Evolutionary conservation across 2,329 filamentous ascomycete genomes (phyloP), one percentile per base, ranked within the genome.

Genomic region (Aureobasidium sp.): DNA sequence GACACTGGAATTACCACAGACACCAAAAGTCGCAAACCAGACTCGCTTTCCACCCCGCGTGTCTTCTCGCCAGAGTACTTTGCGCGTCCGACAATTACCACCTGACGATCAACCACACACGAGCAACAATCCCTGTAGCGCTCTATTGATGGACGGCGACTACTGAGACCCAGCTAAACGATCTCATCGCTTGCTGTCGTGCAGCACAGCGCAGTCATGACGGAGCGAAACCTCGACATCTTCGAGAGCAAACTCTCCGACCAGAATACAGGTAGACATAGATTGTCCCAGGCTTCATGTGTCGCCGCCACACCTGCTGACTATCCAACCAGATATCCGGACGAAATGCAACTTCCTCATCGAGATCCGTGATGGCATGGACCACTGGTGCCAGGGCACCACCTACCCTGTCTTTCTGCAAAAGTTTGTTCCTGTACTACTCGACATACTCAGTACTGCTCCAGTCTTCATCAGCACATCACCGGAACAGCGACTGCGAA

Each of bases 401-500:
- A 86, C 86, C 69, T 99, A 97, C 73, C 77, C 84, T 32, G 81
- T 83, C 55, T 97, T 99, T 73, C 81, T 99, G 63, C 85, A 90
- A 71, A 90, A 90, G 75, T 81, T 97, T 69, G 88, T 97, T 78
- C 94, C 94, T 41, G 85, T 96, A 37, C 94, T 97, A 76, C 84
- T 94, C 72, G 86, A 83, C 72, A 90, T 96, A 59, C 79, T 99
- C 57, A 87, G 88, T 71, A 90, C 91, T 59, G 86, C 88, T 70
- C 92, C 91, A 42, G 89, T 95, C 66, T 97, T 99, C 73, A 88
- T 93, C 68, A 96, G 90, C 73, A 90, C 87, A 69, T 95, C 91
- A 2, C 82, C 86, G 58, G 94, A 99, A 72, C 94, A 97, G 82
- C 95, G 91, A 84, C 80, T 99, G 66, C 90, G 94, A 66, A 94